Percentiles rank a stretch among this genome's conserved stretches.
phyloP scores from a whole-genome alignment of 2,329 filamentous ascomycete species.

The Scopulariopsis brevicaulis region DNA sequence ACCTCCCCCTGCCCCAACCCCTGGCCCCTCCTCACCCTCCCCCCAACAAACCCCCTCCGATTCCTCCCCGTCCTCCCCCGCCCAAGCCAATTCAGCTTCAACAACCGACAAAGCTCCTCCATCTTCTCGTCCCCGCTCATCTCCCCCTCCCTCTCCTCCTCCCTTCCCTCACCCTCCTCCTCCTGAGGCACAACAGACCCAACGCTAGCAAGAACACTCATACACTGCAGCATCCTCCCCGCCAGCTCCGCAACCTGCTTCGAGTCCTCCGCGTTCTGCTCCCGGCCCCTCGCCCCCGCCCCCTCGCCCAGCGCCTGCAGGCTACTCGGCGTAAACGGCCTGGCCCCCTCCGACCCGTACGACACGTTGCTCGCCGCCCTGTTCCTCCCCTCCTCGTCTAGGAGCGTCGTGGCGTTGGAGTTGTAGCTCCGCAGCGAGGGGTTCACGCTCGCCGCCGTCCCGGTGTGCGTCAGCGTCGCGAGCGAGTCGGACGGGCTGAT shows the following conservation, averaged over 20 bases:
- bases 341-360: constrained; percentile 36
- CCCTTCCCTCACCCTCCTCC: background rate
- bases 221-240: constrained; percentile 89
- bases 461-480: constrained; percentile 41
- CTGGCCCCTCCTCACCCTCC: constrained; percentile 32
- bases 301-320: constrained; percentile 20
- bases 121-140: constrained; percentile 56
- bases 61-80: constrained; percentile 82
- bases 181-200: constrained; percentile 18
- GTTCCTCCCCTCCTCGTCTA: constrained; percentile 59
- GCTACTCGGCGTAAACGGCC: constrained; percentile 39
- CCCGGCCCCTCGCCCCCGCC: constrained; percentile 25
- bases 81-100: constrained; percentile 96
- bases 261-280: constrained; percentile 54
- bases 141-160: background rate
- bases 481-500: constrained; percentile 39
- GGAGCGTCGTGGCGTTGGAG: constrained; percentile 65
- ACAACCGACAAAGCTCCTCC: constrained; percentile 69
- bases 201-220: constrained; percentile 77
- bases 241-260: constrained; percentile 88
- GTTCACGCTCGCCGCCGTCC: constrained; percentile 66
- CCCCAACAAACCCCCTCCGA: constrained; percentile 77
- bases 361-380: constrained; percentile 82
- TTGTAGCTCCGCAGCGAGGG: constrained; percentile 69
- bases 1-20: constrained; percentile 20